Conservation (phyloP, 2,329 filamentous ascomycete species). For the Hortaea sp. region DNA sequence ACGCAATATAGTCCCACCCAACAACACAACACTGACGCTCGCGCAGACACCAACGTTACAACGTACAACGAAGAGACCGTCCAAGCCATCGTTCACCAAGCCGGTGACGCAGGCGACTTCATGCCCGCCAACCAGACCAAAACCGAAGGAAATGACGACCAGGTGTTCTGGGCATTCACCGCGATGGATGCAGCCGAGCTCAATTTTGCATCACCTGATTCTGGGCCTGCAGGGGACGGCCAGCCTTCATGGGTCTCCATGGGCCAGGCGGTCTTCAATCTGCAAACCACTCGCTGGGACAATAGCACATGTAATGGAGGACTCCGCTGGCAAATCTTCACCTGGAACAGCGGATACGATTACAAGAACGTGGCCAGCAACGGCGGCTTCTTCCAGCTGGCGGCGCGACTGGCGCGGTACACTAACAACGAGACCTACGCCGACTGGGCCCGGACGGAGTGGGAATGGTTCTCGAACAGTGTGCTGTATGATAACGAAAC, state of each 20-base stretch:
- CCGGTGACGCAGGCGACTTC: constrained; percentile 6
- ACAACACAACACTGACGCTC: background rate
- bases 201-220: constrained; percentile 33
- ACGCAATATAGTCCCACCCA: background rate
- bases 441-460: constrained; percentile 49
- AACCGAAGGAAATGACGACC: constrained; percentile 42
- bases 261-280: constrained; percentile 33
- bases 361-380: constrained; percentile 50
- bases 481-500: constrained; percentile 35
- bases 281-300: constrained; percentile 29
- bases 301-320: constrained; percentile 28
- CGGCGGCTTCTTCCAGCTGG: constrained; percentile 42
- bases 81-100: constrained; percentile 10
- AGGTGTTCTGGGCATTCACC: constrained; percentile 48
- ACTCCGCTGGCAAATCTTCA: constrained; percentile 27
- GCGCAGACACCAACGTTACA: constrained; percentile 13
- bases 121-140: constrained; percentile 33
- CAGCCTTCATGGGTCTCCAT: constrained; percentile 37
- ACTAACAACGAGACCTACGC: constrained; percentile 44
- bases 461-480: constrained; percentile 34
- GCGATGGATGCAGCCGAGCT: constrained; percentile 40
- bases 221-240: constrained; percentile 2
- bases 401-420: constrained; percentile 31
- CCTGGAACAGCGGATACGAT: constrained; percentile 31
- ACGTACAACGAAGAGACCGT: constrained; percentile 6